A percentile compares a stretch with the other conserved stretches of the same genome.
Evolutionary conservation across 2,329 filamentous ascomycete genomes (phyloP).

Genomic region (Fusarium xylarioides): DNA sequence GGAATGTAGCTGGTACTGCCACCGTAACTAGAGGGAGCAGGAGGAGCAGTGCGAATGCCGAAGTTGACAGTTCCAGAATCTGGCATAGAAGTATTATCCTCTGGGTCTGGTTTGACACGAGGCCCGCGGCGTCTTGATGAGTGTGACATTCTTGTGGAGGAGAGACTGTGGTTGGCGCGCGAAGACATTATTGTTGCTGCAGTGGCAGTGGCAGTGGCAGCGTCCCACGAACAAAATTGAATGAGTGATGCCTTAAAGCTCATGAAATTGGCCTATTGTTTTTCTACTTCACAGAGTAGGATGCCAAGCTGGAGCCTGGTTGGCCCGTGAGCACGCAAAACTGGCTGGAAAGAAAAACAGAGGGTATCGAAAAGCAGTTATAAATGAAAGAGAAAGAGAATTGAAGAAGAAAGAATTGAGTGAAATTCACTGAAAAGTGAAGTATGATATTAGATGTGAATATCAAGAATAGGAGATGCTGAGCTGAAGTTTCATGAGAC

Average conservation of each 20-base stretch:
- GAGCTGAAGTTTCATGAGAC: constrained; percentile 29
- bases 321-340: not conserved
- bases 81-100: constrained; percentile 21
- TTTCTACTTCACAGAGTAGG: constrained; percentile 5
- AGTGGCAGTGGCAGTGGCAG: not conserved
- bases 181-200: constrained; percentile 26
- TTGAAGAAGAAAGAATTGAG: not conserved
- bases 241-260: not conserved
- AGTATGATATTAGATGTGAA: too few relatives aligned
- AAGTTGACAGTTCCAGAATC: constrained; percentile 25
- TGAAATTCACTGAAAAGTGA: not conserved
- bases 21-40: constrained; percentile 33
- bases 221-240: not conserved
- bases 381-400: not conserved
- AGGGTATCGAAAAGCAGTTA: not conserved
- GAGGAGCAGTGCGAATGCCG: constrained; percentile 12
- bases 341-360: not conserved
- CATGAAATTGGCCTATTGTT: constrained; percentile 3
- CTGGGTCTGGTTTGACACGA: constrained; percentile 44
- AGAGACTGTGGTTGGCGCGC: constrained; percentile 10
- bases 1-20: constrained; percentile 20
- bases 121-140: constrained; percentile 33
- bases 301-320: not conserved
- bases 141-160: constrained; percentile 34
- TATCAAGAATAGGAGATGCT: not conserved